Evolutionary conservation across 1,284 basidiomycete species (phyloP).

Genomic region (Moesziomyces parantarcticus): DNA sequence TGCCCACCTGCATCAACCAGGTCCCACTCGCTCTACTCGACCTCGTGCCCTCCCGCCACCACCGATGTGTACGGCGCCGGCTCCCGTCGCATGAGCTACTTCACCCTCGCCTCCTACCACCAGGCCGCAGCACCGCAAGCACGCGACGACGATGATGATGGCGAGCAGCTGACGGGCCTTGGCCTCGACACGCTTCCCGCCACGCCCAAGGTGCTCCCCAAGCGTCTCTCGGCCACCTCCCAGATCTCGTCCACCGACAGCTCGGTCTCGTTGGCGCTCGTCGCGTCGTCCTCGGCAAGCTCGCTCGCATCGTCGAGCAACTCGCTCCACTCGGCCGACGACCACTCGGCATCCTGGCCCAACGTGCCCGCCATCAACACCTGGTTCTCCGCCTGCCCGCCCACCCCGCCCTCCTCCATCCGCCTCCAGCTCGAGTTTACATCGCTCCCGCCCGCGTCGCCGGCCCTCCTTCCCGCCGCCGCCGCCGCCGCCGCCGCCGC

Average conservation of each 20-base stretch:
- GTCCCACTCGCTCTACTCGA: background rate
- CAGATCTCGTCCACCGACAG: slow-evolving; percentile 22
- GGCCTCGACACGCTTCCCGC: slow-evolving; percentile 18
- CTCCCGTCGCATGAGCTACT: background rate
- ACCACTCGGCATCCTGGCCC: slow-evolving; percentile 16
- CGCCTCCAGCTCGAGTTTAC: slow-evolving; percentile 33
- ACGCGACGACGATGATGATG: slow-evolving; percentile 2
- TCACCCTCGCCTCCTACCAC: background rate
- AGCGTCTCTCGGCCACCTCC: slow-evolving; percentile 20
- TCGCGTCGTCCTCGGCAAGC: slow-evolving; percentile 14
- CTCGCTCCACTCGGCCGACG: slow-evolving; percentile 14
- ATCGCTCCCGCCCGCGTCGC: slow-evolving; percentile 20
- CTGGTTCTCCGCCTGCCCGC: slow-evolving; percentile 40
- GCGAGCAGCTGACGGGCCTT: slow-evolving; percentile 14
- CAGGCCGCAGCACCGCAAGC: background rate
- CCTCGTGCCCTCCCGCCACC: background rate
- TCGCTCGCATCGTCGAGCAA: slow-evolving; percentile 24
- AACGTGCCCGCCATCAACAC: slow-evolving; percentile 4
- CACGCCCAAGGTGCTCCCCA: slow-evolving; percentile 14
- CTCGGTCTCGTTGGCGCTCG: slow-evolving; percentile 4
- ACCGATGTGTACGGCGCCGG: background rate
- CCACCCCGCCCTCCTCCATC: slow-evolving; percentile 36
- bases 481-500: too few species aligned
- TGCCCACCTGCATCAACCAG: background rate
- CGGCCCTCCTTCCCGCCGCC: background rate